These are phyloP conservation scores for Calonectria hawksworthii DNA, from an alignment of 2,329 filamentous ascomycete genomes.

Conservation along the genomic window DNA sequence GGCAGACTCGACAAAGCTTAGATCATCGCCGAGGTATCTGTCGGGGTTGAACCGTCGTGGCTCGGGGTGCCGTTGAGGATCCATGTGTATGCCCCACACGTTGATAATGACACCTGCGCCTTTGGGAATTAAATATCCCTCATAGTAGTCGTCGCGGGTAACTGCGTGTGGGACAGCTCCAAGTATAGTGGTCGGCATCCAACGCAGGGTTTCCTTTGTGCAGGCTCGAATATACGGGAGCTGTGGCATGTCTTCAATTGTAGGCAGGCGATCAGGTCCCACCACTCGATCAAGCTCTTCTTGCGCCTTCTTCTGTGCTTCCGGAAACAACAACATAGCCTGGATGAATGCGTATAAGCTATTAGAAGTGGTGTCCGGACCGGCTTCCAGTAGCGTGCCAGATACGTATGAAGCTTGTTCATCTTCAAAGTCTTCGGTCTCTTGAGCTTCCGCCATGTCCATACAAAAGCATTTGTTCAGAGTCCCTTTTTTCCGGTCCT, in stretches of 20 bases:
- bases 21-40: neutral
- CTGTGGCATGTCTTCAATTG: neutral
- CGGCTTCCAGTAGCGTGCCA: neutral
- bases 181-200: neutral
- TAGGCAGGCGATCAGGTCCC: neutral
- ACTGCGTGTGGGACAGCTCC: neutral
- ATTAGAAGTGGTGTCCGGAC: neutral
- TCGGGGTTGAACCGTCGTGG: neutral
- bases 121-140: neutral
- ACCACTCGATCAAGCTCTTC: conserved; percentile 1
- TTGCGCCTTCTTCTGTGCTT: neutral
- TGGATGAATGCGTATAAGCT: neutral
- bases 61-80: neutral
- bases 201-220: neutral
- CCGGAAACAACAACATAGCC: neutral
- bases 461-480: neutral
- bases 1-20: neutral
- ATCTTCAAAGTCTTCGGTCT: neutral
- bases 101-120: neutral
- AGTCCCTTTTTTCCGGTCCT: neutral
- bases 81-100: conserved; percentile 3
- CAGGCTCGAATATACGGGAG: neutral
- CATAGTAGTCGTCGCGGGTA: neutral
- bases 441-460: neutral
- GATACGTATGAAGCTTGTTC: neutral